Evolutionary conservation across 2,329 filamentous ascomycete genomes (phyloP).

Genomic region (Aspergillus quadrilineatus): DNA sequence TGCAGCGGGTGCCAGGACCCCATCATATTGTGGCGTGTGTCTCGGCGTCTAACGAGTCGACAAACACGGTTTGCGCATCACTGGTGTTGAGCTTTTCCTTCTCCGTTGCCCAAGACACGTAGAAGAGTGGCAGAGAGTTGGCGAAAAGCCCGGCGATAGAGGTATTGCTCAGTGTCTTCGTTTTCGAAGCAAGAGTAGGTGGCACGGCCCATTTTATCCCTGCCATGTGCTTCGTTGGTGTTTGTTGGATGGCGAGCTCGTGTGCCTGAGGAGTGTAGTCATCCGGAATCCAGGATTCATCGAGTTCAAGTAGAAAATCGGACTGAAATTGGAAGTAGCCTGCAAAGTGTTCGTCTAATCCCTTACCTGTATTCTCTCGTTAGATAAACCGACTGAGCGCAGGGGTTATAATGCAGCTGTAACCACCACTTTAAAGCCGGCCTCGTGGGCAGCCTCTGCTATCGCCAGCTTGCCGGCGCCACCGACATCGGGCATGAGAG

Average conservation of each 20-base stretch:
- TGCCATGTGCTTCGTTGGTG: neutral
- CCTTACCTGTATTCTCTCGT: constrained; percentile 45
- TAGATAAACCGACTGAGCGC: constrained; percentile 29
- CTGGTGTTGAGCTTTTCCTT: neutral
- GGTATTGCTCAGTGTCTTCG: constrained; percentile 41
- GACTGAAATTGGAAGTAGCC: constrained; percentile 51
- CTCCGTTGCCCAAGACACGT: constrained; percentile 34
- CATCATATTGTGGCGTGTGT: neutral
- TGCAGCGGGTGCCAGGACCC: constrained; percentile 42
- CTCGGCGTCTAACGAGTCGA: neutral
- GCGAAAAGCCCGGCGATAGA: constrained; percentile 35
- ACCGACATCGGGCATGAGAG: constrained; percentile 22
- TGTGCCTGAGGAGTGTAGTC: neutral
- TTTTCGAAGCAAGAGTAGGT: constrained; percentile 20
- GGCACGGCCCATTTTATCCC: neutral
- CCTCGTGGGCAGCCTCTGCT: too few species aligned
- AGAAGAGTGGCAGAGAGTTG: constrained; percentile 34
- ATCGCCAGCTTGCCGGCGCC: too few species aligned
- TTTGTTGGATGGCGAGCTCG: too few species aligned
- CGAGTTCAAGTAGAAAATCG: constrained; percentile 52
- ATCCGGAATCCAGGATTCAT: constrained; percentile 31
- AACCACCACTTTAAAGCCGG: too few species aligned
- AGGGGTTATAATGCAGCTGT: too few species aligned
- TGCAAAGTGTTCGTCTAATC: constrained; percentile 55
- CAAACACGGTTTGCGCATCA: constrained; percentile 15